phyloP scores from a whole-genome alignment of 495 filamentous ascomycete species.

The Neurospora sp. region DNA sequence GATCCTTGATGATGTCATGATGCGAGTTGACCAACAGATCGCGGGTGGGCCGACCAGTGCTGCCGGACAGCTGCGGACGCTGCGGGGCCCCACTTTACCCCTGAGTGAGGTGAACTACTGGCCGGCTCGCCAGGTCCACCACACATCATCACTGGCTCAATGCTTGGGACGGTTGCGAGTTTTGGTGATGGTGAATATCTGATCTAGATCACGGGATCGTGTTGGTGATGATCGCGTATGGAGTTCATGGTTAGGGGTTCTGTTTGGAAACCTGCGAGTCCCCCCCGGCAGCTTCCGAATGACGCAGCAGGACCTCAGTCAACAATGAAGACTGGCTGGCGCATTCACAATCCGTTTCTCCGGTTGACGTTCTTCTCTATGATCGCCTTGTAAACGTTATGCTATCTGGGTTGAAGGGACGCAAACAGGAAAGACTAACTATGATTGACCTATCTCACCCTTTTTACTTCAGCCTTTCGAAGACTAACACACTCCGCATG shows the following conservation, averaged over 20 bases:
- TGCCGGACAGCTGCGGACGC: background rate
- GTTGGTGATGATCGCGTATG: background rate
- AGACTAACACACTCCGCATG: too few species aligned
- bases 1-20: slow-evolving; percentile 11
- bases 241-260: too few species aligned
- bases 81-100: background rate
- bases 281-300: background rate
- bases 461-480: too few species aligned
- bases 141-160: background rate
- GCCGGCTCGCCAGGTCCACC: background rate
- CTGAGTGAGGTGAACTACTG: background rate
- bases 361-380: background rate
- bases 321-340: background rate
- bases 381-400: background rate
- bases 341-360: background rate
- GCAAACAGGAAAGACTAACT: background rate
- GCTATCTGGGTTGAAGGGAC: background rate
- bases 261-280: background rate
- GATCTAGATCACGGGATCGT: background rate
- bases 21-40: background rate
- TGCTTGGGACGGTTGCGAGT: background rate
- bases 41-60: background rate
- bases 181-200: background rate
- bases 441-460: background rate
- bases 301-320: background rate